phyloP scores from a whole-genome alignment of 2,329 filamentous ascomycete species.

The Ophiostoma piceae region DNA sequence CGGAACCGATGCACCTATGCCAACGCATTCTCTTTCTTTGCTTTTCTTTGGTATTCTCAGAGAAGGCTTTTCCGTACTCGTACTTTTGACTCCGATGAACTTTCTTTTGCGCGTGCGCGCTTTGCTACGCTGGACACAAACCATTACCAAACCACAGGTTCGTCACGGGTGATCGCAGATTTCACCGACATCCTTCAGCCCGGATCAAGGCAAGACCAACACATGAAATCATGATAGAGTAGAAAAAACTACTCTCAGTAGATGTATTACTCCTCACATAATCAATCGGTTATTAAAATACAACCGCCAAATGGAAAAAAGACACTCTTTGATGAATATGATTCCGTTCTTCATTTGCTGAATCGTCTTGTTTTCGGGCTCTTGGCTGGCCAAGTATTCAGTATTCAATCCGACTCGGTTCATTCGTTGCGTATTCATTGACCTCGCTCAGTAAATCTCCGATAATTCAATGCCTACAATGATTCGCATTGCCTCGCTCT shows the following conservation, averaged over 20 bases:
- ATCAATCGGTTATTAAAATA: neutral
- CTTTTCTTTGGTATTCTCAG: neutral
- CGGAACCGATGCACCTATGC: constrained; percentile 5
- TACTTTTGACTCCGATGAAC: neutral
- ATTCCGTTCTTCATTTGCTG: too few relatives aligned
- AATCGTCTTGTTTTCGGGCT: neutral
- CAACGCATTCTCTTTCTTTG: neutral
- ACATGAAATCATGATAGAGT: constrained; percentile 2
- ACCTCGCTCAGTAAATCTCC: neutral
- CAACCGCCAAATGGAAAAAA: neutral
- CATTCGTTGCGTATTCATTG: neutral
- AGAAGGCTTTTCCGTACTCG: neutral
- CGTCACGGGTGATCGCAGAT: neutral
- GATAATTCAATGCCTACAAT: neutral
- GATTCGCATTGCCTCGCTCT: too few relatives aligned
- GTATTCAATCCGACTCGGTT: neutral
- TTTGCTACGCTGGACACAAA: neutral
- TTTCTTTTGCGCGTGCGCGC: neutral
- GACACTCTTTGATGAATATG: neutral
- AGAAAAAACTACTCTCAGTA: neutral
- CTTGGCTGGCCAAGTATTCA: neutral
- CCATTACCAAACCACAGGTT: neutral
- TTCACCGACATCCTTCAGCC: neutral
- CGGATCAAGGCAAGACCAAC: constrained; percentile 9
- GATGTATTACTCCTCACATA: neutral